Evolutionary conservation across 495 filamentous ascomycete genomes (phyloP).

Genomic region (Xylaria nigripes): DNA sequence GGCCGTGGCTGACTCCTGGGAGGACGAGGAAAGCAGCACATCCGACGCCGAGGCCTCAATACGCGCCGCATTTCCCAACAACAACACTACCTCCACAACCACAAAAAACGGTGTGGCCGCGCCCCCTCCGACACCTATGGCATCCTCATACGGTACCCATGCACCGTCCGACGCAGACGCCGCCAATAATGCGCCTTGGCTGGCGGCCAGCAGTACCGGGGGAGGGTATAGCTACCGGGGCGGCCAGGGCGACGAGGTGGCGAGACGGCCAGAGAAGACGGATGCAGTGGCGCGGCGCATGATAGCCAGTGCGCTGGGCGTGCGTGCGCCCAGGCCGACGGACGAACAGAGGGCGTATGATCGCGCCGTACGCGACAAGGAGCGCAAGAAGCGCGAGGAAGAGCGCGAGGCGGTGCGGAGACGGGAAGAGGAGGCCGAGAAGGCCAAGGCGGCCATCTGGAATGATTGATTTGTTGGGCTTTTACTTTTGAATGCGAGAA

Average conservation of each 20-base stretch:
- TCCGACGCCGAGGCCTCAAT: conserved; percentile 23
- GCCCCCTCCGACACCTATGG: conserved; percentile 54
- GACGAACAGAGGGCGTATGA: conserved; percentile 90
- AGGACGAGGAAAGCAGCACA: conserved; percentile 52
- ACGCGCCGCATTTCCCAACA: conserved; percentile 21
- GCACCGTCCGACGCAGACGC: conserved; percentile 19
- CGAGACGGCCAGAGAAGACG: conserved; percentile 73
- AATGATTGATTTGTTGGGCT: conserved; percentile 48
- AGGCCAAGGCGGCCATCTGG: conserved; percentile 70
- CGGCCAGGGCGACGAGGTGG: conserved; percentile 11
- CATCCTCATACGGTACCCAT: conserved; percentile 38
- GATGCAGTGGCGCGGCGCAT: conserved; percentile 82
- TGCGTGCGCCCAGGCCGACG: conserved; percentile 69
- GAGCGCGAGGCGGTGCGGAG: conserved; percentile 59
- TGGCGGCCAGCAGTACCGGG: conserved; percentile 4
- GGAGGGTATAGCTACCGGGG: conserved; percentile 13
- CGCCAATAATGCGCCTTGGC: conserved; percentile 13
- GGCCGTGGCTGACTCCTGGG: conserved; percentile 72
- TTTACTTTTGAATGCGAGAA: neutral
- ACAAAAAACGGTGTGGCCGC: conserved; percentile 34
- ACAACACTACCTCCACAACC: conserved; percentile 16
- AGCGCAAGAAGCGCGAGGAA: conserved; percentile 65
- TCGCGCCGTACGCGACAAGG: conserved; percentile 71
- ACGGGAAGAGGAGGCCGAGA: conserved; percentile 60
- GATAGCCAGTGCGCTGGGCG: conserved; percentile 83